phyloP scores from a whole-genome alignment of 2,329 filamentous ascomycete genomes.

The Talaromyces sp. region DNA sequence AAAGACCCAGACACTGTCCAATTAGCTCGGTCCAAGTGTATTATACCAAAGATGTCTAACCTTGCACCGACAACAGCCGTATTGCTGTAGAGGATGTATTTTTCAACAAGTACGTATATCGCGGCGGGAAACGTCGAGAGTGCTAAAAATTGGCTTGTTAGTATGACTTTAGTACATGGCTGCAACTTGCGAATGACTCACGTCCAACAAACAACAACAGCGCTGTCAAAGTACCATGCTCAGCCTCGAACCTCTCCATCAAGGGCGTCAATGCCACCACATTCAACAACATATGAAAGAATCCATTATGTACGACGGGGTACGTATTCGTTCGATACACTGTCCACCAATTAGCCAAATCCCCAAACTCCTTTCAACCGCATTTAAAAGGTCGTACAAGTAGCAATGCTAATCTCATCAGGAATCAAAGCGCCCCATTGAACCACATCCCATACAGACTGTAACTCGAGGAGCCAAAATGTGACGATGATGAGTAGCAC shows the following conservation, averaged over 20 bases:
- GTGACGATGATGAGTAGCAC: constrained; percentile 64
- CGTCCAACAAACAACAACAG: constrained; percentile 84
- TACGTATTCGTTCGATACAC: constrained; percentile 93
- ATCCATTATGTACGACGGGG: constrained; percentile 76
- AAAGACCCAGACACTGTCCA: constrained; percentile 80
- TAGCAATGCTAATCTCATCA: constrained; percentile 65
- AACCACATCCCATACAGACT: constrained; percentile 67
- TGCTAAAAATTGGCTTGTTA: constrained; percentile 46
- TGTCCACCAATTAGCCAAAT: constrained; percentile 37
- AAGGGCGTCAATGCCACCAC: constrained; percentile 77
- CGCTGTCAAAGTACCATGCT: constrained; percentile 87
- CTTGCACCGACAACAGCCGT: constrained; percentile 77
- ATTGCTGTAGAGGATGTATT: constrained; percentile 66
- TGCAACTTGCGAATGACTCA: constrained; percentile 49
- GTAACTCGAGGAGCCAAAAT: constrained; percentile 67
- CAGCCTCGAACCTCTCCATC: constrained; percentile 86
- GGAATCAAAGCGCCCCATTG: constrained; percentile 79
- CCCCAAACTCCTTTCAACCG: too few relatives aligned
- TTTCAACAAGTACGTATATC: constrained; percentile 76
- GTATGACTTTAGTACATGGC: background rate
- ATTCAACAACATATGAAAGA: constrained; percentile 79
- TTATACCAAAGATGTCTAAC: constrained; percentile 45
- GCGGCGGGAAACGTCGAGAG: constrained; percentile 77
- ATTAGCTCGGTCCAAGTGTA: constrained; percentile 10
- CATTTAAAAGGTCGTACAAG: constrained; percentile 51